Percentiles rank a stretch among this genome's conserved stretches.
Evolutionary conservation across 805 yeast genomes (phyloP).

Genomic region (Kluyveromyces siamensis): DNA sequence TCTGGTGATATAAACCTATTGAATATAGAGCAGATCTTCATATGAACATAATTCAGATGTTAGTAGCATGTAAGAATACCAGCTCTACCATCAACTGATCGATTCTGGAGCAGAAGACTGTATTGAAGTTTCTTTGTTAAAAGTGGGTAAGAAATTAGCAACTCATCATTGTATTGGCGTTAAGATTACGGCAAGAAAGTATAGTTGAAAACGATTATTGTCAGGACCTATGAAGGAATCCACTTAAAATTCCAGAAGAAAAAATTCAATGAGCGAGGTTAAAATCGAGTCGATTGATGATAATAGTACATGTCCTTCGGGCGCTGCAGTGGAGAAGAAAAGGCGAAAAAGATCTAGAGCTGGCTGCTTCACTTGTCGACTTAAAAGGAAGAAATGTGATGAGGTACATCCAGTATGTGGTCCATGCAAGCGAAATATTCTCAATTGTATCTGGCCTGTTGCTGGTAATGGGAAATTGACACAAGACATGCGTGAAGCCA

Average conservation of each 20-base stretch:
- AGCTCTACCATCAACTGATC: too few species aligned
- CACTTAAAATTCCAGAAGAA: background rate
- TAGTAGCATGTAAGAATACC: too few species aligned
- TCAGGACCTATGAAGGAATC: background rate
- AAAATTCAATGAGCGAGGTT: background rate
- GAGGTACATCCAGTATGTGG: slow-evolving; percentile 12
- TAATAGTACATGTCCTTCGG: background rate
- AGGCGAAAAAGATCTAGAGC: slow-evolving; percentile 10
- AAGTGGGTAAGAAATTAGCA: too few species aligned
- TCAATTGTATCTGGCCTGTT: slow-evolving; percentile 15
- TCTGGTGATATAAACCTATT: background rate
- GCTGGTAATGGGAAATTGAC: slow-evolving; percentile 9
- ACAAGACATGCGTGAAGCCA: slow-evolving; percentile 11
- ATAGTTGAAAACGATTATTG: background rate
- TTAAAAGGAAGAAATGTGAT: slow-evolving; percentile 15
- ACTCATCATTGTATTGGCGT: too few species aligned
- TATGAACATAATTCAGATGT: too few species aligned
- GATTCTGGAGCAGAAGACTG: too few species aligned
- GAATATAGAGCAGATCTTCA: too few species aligned
- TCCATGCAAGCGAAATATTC: slow-evolving; percentile 7
- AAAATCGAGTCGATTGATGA: background rate
- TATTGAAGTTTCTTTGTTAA: background rate
- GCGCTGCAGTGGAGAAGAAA: background rate
- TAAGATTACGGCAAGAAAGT: background rate
- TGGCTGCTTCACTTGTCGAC: slow-evolving; percentile 16